Conservation (phyloP, 2,329 filamentous ascomycete genomes). For the Xylogone sp. region DNA sequence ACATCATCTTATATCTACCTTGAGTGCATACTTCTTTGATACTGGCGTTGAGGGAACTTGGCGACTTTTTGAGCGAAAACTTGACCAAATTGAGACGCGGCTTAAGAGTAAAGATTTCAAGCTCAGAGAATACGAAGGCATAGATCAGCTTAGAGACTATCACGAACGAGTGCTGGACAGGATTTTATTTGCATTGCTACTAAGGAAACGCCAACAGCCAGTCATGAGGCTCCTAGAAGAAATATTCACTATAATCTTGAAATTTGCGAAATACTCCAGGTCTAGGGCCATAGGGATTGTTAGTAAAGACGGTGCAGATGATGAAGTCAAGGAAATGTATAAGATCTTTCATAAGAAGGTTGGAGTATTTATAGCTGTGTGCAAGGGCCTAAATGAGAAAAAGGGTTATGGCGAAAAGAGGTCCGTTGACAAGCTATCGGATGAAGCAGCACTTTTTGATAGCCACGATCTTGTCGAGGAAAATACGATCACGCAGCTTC, state of each 20-base stretch:
- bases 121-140: constrained; percentile 50
- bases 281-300: constrained; percentile 33
- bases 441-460: constrained; percentile 29
- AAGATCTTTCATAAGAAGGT: constrained; percentile 66
- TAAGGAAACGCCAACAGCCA: constrained; percentile 71
- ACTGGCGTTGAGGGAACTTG: constrained; percentile 71
- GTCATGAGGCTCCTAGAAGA: constrained; percentile 71
- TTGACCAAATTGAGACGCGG: constrained; percentile 58
- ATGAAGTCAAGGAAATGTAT: constrained; percentile 52
- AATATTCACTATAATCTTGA: constrained; percentile 69
- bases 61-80: constrained; percentile 62
- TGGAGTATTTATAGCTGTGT: constrained; percentile 71
- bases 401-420: constrained; percentile 32
- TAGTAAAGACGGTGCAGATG: constrained; percentile 28
- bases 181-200: constrained; percentile 69
- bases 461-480: constrained; percentile 38
- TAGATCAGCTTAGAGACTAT: constrained; percentile 62
- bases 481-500: constrained; percentile 64
- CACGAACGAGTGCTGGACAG: constrained; percentile 72
- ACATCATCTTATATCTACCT: constrained; percentile 70
- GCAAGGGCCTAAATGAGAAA: constrained; percentile 63
- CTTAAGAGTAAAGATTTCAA: constrained; percentile 41
- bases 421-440: constrained; percentile 17
- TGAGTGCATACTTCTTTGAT: constrained; percentile 78
- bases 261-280: constrained; percentile 56